phyloP scores from a whole-genome alignment of 352 stramenopile genomes.

The Phytophthora pini region DNA sequence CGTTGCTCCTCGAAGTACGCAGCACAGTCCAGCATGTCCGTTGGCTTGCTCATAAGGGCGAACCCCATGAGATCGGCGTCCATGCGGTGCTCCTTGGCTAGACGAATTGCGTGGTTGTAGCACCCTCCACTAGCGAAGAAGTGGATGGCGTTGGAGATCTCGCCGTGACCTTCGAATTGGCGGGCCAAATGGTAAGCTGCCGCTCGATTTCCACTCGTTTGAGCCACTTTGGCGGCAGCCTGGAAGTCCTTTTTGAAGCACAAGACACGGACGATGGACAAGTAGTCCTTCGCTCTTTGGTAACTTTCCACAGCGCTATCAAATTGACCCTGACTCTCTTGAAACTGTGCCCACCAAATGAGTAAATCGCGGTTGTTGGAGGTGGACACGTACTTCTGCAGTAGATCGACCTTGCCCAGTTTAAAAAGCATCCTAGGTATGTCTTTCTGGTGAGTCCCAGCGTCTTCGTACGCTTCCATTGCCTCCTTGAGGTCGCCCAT shows the following conservation, averaged over 20 bases:
- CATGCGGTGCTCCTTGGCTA: conserved; percentile 90
- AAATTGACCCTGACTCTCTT: conserved; percentile 90
- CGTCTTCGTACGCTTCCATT: conserved; percentile 93
- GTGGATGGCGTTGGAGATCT: conserved; percentile 89
- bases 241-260: conserved; percentile 93
- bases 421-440: conserved; percentile 95
- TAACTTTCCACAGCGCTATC: conserved; percentile 92
- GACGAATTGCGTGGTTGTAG: conserved; percentile 94
- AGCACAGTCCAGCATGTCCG: conserved; percentile 91
- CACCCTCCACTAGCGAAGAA: conserved; percentile 91
- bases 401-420: conserved; percentile 83
- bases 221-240: conserved; percentile 85
- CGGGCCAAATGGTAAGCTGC: conserved; percentile 88
- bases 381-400: conserved; percentile 93
- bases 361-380: conserved; percentile 87
- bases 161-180: conserved; percentile 85
- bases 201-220: conserved; percentile 74
- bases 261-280: conserved; percentile 92
- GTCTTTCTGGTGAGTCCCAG: conserved; percentile 90
- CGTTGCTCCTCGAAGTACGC: conserved; percentile 93
- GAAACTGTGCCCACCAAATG: conserved; percentile 95
- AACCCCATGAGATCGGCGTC: conserved; percentile 94
- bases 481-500: conserved; percentile 89
- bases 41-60: conserved; percentile 88
- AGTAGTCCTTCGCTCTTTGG: conserved; percentile 83